Conservation (phyloP, 768 basidiomycete genomes). For the Tylopilus subfusipes region DNA sequence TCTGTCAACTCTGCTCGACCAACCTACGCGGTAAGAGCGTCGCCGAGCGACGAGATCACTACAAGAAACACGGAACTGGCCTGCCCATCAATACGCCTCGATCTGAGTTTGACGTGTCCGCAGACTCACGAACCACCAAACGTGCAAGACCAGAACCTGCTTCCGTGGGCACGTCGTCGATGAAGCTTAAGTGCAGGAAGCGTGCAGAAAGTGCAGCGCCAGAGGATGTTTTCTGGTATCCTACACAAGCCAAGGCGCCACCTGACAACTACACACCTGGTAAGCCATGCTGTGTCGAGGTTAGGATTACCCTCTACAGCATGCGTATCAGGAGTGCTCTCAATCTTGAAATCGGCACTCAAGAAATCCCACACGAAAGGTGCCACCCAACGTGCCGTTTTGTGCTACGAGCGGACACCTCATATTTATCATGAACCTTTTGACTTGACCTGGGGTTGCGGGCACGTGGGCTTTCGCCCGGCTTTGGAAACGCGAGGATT, state of each 20-base stretch:
- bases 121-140: conserved; percentile 9
- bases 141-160: conserved; percentile 17
- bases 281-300: conserved; percentile 36
- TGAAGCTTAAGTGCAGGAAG: conserved; percentile 5
- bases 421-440: conserved; percentile 56
- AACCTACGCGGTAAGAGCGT: conserved; percentile 39
- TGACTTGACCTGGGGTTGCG: conserved; percentile 73
- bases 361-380: conserved; percentile 49
- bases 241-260: conserved; percentile 41
- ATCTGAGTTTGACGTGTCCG: background rate
- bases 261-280: conserved; percentile 63
- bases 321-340: conserved; percentile 53
- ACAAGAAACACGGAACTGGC: conserved; percentile 44
- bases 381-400: conserved; percentile 48
- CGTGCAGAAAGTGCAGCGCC: conserved; percentile 1
- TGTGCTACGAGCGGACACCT: conserved; percentile 62
- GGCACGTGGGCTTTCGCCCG: conserved; percentile 38
- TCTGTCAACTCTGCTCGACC: conserved; percentile 51
- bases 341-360: conserved; percentile 55
- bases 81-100: conserved; percentile 13
- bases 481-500: conserved; percentile 2
- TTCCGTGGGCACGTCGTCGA: background rate
- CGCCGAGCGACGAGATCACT: conserved; percentile 49
- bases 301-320: conserved; percentile 13
- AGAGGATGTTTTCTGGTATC: conserved; percentile 66